A percentile compares a stretch with the other conserved stretches of the same genome.
Conservation (phyloP, 148 eudicot species). For the Chenopodium formosanum region DNA sequence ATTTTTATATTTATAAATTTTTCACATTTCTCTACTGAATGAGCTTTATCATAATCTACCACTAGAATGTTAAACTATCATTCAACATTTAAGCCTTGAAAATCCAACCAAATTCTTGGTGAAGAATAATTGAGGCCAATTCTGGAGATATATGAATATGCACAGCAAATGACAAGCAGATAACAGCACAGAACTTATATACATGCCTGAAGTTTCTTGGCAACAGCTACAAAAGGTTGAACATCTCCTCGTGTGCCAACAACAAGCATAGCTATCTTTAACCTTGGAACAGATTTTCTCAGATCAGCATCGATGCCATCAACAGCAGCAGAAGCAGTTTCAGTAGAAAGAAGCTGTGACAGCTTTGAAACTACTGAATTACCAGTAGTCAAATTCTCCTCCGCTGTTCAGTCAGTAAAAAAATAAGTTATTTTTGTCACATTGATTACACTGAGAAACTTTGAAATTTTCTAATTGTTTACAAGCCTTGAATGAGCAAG, state of each 20-base stretch:
- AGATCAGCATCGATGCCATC: conserved; percentile 34
- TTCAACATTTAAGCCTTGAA: background rate
- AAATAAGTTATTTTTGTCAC: background rate
- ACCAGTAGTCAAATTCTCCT: conserved; percentile 45
- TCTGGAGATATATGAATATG: background rate
- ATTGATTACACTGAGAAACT: background rate
- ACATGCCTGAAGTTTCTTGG: conserved; percentile 79
- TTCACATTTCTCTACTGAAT: background rate
- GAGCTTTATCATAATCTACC: background rate
- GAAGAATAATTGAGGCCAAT: background rate
- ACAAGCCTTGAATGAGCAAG: background rate
- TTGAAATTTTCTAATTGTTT: background rate
- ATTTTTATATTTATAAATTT: too few species aligned
- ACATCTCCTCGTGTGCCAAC: conserved; percentile 99
- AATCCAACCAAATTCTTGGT: background rate
- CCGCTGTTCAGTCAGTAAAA: conserved; percentile 48
- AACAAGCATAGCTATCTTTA: conserved; percentile 74
- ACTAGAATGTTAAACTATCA: background rate
- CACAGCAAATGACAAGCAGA: background rate
- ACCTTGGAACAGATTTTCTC: conserved; percentile 55
- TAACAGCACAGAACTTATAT: background rate
- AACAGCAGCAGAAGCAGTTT: conserved; percentile 31
- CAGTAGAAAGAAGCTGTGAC: conserved; percentile 44
- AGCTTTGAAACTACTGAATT: conserved; percentile 54
- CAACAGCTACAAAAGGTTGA: conserved; percentile 86